phyloP scores from a whole-genome alignment of 352 stramenopile species.

The Aphanomyces euteiches region DNA sequence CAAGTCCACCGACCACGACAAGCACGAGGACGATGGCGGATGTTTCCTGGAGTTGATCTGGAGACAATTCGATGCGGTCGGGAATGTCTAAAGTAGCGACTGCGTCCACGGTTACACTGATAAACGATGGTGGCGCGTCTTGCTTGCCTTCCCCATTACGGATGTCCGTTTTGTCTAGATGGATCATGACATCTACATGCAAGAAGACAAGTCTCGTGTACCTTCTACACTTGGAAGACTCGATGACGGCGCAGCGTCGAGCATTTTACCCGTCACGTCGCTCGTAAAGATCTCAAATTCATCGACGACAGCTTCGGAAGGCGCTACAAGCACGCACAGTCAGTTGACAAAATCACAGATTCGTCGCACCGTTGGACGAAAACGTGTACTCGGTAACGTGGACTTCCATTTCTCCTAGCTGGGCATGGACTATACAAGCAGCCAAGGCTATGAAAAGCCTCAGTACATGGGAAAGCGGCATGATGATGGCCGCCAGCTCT shows the following conservation, averaged over 20 bases:
- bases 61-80: neutral
- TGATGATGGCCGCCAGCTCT: no score
- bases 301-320: neutral
- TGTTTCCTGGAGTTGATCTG: neutral
- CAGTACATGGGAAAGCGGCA: no score
- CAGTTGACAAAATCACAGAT: no score
- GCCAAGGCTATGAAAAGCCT: no score
- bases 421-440: no score
- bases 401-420: neutral
- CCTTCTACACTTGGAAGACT: neutral
- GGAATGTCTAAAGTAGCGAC: neutral
- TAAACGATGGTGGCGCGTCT: neutral
- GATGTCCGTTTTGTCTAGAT: neutral
- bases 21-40: neutral
- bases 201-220: neutral
- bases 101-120: neutral
- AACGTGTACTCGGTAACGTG: neutral
- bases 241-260: neutral
- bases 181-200: neutral
- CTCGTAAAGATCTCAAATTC: conserved; percentile 1
- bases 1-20: neutral
- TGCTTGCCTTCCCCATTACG: neutral
- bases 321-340: no score
- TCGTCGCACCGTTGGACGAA: neutral
- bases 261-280: neutral